A percentile compares a stretch with the other conserved stretches of the same genome.
phyloP scores from a whole-genome alignment of 2,329 filamentous ascomycete genomes.

The Diaporthe aspalathi region DNA sequence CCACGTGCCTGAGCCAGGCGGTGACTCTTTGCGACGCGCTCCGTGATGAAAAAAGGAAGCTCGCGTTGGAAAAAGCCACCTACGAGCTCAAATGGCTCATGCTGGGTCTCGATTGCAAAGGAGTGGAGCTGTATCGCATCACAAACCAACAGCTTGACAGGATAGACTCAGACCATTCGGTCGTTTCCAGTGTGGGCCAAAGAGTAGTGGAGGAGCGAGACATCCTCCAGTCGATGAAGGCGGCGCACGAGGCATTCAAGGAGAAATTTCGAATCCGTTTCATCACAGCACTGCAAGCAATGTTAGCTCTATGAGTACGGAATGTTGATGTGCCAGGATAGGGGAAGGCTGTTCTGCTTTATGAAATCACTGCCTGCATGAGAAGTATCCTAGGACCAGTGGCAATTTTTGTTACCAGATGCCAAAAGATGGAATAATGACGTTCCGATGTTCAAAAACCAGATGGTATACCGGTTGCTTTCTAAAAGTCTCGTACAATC shows the following conservation, averaged over 20 bases:
- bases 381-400: neutral
- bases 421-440: no score
- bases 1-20: neutral
- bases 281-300: slow-evolving; percentile 7
- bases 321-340: no score
- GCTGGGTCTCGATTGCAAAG: slow-evolving; percentile 32
- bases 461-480: no score
- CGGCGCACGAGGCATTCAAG: neutral
- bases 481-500: neutral
- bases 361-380: neutral
- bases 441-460: no score
- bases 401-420: no score
- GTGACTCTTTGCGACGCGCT: slow-evolving; percentile 36
- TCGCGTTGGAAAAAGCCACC: slow-evolving; percentile 7
- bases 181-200: neutral
- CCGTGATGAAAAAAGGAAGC: slow-evolving; percentile 5
- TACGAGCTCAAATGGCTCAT: slow-evolving; percentile 29
- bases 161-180: neutral
- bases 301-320: neutral
- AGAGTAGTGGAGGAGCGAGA: neutral
- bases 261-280: slow-evolving; percentile 16
- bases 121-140: slow-evolving; percentile 15
- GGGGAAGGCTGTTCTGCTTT: neutral
- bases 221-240: slow-evolving; percentile 1
- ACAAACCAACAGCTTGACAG: slow-evolving; percentile 15